Evolutionary conservation across 352 stramenopile species (phyloP), one percentile per base, ranked within the genome.

Genomic region (Pythium dissimile): DNA sequence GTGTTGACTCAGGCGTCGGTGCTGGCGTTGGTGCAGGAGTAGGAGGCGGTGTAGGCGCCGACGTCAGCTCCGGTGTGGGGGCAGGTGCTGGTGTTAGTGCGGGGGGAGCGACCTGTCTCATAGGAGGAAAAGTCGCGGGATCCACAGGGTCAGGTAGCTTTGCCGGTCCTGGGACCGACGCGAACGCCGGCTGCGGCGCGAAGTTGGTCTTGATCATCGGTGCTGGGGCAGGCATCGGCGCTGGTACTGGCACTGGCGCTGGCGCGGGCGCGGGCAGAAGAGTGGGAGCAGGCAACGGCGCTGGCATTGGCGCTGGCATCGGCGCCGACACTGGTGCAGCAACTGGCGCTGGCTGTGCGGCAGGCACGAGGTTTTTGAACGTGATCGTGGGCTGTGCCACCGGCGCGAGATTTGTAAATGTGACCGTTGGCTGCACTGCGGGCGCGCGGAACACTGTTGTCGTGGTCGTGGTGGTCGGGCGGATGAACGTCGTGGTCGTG

Each of bases 401-500:
- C 20, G 46, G 30, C 7, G 15, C 16, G 2, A 37, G 43, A 16
- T 59, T 59, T 2, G 28, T 59, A 41, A 58, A 50, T 5, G 38
- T 58, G n/a, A 48, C 42, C 2, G 38, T 43, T n/a, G 50, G 27
- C 30, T 30, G 31, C 32, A 18, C 28, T 26, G 50, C 16, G 12
- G 37, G 12, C 10, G 10, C 37, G 38, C 47, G 23, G 23, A 39
- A 27, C 16, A 24, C 44, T 6, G 52, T 59, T 5, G 41, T 59
- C 26, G 52, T 59, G 31, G 46, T 54, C 20, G 52, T 59, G 7
- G 42, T 59, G 2, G 42, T 45, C 3, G 39, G 52, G 15, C 28
- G 39, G 42, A 46, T 52, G 20, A 52, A 26, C 5, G 47, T 59
- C 8, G 52, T 53, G 23, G 42, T 52, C 12, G 51, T 59, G 27